These are phyloP conservation scores for Dichotomopilus funicola DNA, from an alignment of 2,329 filamentous ascomycete species.

Conservation along the genomic window DNA sequence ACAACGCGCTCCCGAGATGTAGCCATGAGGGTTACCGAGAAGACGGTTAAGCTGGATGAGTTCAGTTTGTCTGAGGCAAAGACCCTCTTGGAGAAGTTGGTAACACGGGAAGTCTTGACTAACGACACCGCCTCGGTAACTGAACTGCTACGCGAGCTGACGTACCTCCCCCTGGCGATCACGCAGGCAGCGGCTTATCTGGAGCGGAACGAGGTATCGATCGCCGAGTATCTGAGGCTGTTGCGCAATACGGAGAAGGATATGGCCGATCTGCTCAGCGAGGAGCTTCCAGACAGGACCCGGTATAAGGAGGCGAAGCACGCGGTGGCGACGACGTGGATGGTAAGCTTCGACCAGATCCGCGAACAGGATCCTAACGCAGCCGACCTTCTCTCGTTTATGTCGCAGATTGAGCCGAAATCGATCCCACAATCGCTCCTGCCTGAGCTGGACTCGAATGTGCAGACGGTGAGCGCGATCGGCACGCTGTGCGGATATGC, in stretches of 20 bases:
- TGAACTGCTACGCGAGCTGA: slow-evolving; percentile 29
- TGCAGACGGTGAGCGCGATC: slow-evolving; percentile 24
- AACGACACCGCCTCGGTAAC: slow-evolving; percentile 8
- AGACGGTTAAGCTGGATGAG: slow-evolving; percentile 26
- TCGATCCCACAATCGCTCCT: no score
- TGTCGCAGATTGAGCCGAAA: no score
- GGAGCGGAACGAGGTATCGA: slow-evolving; percentile 2
- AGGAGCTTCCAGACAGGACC: slow-evolving; percentile 27
- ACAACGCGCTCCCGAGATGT: slow-evolving; percentile 33
- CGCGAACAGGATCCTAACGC: slow-evolving; percentile 25
- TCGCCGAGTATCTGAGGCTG: slow-evolving; percentile 29
- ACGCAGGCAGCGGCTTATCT: slow-evolving; percentile 11
- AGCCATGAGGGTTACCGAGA: slow-evolving; percentile 24
- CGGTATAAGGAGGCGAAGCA: slow-evolving; percentile 10
- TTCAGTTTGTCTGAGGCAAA: slow-evolving; percentile 28
- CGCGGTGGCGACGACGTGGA: slow-evolving; percentile 15
- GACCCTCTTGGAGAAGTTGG: slow-evolving; percentile 23
- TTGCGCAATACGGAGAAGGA: slow-evolving; percentile 29
- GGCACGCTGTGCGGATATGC: slow-evolving; percentile 29
- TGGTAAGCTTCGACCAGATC: slow-evolving; percentile 37
- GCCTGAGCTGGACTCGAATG: slow-evolving; percentile 12
- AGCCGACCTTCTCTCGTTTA: slow-evolving; percentile 32
- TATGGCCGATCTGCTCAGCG: slow-evolving; percentile 28
- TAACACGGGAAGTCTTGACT: slow-evolving; percentile 12
- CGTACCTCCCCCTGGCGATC: slow-evolving; percentile 33